phyloP scores from a whole-genome alignment of 2,329 filamentous ascomycete species.

The Trichophyton equinum region DNA sequence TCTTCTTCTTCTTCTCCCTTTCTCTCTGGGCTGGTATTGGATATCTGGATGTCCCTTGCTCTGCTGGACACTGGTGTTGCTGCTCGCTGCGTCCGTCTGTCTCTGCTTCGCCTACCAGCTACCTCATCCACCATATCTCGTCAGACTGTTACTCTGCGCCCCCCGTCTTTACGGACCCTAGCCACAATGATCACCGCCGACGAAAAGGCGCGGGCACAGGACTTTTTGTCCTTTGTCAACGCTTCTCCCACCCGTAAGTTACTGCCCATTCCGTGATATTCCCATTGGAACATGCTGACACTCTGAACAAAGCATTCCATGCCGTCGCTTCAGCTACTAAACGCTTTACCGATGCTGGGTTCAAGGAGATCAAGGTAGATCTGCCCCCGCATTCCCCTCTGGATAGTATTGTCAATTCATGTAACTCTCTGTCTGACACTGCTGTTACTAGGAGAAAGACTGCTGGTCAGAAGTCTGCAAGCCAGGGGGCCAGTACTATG shows the following conservation, averaged over 20 bases:
- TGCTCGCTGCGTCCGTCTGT: not conserved
- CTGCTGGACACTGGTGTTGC: not conserved
- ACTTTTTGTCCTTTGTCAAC: conserved; percentile 90
- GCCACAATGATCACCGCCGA: conserved; percentile 20
- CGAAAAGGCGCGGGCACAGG: conserved; percentile 43
- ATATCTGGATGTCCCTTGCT: not conserved
- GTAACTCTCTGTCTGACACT: not conserved
- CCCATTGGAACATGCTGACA: conserved; percentile 14
- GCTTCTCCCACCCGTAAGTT: conserved; percentile 77
- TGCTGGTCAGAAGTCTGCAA: conserved; percentile 61
- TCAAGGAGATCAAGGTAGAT: conserved; percentile 61
- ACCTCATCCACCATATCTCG: not conserved
- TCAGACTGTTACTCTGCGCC: not conserved
- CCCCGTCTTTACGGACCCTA: not conserved
- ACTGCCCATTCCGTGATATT: conserved; percentile 6
- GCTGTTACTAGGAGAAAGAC: conserved; percentile 30
- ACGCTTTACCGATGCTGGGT: conserved; percentile 70
- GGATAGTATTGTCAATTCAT: not conserved
- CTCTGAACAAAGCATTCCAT: conserved; percentile 61
- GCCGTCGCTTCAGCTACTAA: conserved; percentile 68
- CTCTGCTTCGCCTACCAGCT: not conserved
- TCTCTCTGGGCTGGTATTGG: not conserved
- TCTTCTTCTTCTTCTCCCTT: not conserved
- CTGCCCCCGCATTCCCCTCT: not conserved
- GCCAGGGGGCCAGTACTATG: conserved; percentile 77